Evolutionary conservation across 1,284 basidiomycete species (phyloP).

Genomic region (Microbotryomycetes sp.): DNA sequence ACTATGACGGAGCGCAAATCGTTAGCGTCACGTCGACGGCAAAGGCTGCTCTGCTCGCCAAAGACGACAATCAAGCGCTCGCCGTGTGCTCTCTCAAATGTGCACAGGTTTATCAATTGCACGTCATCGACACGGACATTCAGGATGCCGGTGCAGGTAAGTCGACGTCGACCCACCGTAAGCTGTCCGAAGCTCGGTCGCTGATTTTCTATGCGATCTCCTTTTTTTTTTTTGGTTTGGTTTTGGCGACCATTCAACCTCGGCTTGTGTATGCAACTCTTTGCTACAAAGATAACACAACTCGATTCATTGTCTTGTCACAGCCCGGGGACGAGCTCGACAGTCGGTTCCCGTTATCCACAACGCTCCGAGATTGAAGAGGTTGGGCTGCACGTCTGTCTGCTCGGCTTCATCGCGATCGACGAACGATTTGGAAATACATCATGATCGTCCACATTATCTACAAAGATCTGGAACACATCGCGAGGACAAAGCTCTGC

Average conservation of each 20-base stretch:
- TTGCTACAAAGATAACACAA: slow-evolving; percentile 21
- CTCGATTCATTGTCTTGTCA: slow-evolving; percentile 22
- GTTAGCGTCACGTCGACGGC: slow-evolving; percentile 32
- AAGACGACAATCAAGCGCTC: slow-evolving; percentile 16
- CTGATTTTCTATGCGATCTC: background rate
- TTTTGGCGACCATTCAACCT: no score
- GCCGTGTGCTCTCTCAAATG: slow-evolving; percentile 33
- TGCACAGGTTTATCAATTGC: slow-evolving; percentile 30
- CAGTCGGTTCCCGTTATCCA: no score
- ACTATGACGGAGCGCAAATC: slow-evolving; percentile 20
- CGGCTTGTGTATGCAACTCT: background rate
- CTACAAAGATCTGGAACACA: no score
- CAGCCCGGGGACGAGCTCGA: background rate
- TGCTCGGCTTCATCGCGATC: no score
- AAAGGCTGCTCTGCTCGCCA: slow-evolving; percentile 23
- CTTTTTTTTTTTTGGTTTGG: background rate
- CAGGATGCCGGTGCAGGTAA: slow-evolving; percentile 33
- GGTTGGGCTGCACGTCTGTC: no score
- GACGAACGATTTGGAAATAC: no score
- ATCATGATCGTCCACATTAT: no score
- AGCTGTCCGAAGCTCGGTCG: background rate
- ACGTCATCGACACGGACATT: slow-evolving; percentile 31
- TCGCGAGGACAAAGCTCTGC: no score
- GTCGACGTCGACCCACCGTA: background rate
- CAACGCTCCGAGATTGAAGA: no score